Conservation (phyloP, 805 yeast genomes). For the Brettanomyces sp. region DNA sequence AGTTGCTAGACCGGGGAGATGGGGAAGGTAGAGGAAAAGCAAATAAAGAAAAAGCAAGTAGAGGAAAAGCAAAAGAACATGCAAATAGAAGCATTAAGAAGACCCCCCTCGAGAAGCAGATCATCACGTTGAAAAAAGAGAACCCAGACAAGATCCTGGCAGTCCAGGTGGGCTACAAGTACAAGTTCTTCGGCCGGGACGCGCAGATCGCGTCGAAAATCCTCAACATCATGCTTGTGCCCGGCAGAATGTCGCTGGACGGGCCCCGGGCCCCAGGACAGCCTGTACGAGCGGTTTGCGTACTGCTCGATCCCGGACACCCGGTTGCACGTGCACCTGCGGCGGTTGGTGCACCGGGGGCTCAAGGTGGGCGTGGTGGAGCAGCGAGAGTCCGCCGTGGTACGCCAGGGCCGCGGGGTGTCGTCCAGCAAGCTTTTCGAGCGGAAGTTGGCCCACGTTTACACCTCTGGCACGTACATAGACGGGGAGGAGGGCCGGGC, state of each 20-base stretch:
- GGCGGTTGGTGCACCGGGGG: conserved; percentile 62
- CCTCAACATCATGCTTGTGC: conserved; percentile 61
- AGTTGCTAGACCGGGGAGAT: not conserved
- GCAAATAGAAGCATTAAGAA: conserved; percentile 4
- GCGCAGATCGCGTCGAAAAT: conserved; percentile 62
- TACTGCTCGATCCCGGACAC: conserved; percentile 80
- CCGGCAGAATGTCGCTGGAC: conserved; percentile 53
- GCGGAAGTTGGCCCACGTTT: conserved; percentile 60
- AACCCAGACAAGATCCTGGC: conserved; percentile 66
- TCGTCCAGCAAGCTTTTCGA: conserved; percentile 50
- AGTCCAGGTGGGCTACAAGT: conserved; percentile 88
- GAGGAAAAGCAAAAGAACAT: conserved; percentile 4
- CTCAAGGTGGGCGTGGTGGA: conserved; percentile 79
- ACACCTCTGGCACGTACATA: conserved; percentile 77
- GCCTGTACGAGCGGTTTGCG: conserved; percentile 51
- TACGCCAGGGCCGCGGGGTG: conserved; percentile 46
- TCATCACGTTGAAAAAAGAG: conserved; percentile 49
- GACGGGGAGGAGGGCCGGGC: conserved; percentile 32
- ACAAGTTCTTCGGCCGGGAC: conserved; percentile 77
- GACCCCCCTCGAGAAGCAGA: conserved; percentile 69
- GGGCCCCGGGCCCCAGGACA: conserved; percentile 26
- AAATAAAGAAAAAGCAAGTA: too few relatives aligned
- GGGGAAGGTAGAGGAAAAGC: not conserved
- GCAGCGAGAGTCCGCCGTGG: conserved; percentile 73
- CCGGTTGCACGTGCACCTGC: conserved; percentile 66